Evolutionary conservation across 352 stramenopile genomes (phyloP).

Genomic region (Phytophthora agathidicida): DNA sequence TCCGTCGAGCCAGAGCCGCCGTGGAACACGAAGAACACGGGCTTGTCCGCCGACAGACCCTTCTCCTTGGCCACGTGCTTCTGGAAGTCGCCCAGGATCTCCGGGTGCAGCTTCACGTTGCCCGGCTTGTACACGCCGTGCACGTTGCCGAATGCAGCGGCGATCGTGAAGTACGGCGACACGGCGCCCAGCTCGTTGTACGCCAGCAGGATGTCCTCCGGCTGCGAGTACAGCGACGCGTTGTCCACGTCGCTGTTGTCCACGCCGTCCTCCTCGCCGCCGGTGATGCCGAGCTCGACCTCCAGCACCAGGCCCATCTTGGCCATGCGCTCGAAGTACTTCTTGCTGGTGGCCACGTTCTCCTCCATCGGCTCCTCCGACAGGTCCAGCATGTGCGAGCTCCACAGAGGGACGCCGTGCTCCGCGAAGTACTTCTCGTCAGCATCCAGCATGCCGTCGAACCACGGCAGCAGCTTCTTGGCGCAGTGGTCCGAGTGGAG

Average conservation of each 20-base stretch:
- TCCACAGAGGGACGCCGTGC: conserved; percentile 96
- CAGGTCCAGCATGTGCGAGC: conserved; percentile 99
- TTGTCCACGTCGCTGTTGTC: conserved; percentile 97
- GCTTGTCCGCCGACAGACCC: conserved; percentile 88
- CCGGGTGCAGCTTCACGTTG: conserved; percentile 98
- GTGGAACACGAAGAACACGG: conserved; percentile 99
- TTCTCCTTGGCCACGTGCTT: conserved; percentile 82
- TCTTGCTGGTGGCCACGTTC: conserved; percentile 97
- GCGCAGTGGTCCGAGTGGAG: conserved; percentile 99
- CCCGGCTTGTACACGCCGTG: conserved; percentile 99
- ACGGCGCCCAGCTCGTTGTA: conserved; percentile 96
- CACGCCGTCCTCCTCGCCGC: conserved; percentile 98
- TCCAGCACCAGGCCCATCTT: conserved; percentile 97
- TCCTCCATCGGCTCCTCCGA: conserved; percentile 98
- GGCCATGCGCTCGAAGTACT: conserved; percentile 98
- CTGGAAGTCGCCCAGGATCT: conserved; percentile 97
- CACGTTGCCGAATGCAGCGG: conserved; percentile 61
- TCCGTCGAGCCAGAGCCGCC: conserved; percentile 96
- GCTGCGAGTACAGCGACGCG: conserved; percentile 84
- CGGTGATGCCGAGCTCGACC: conserved; percentile 98
- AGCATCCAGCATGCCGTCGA: conserved; percentile 96
- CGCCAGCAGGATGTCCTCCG: conserved; percentile 75
- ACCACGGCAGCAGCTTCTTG: conserved; percentile 98
- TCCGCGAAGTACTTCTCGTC: conserved; percentile 96
- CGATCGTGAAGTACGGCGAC: conserved; percentile 95